A percentile compares a stretch with the other conserved stretches of the same genome.
Conservation (phyloP, 805 yeast genomes). For the Candida berthetii region DNA sequence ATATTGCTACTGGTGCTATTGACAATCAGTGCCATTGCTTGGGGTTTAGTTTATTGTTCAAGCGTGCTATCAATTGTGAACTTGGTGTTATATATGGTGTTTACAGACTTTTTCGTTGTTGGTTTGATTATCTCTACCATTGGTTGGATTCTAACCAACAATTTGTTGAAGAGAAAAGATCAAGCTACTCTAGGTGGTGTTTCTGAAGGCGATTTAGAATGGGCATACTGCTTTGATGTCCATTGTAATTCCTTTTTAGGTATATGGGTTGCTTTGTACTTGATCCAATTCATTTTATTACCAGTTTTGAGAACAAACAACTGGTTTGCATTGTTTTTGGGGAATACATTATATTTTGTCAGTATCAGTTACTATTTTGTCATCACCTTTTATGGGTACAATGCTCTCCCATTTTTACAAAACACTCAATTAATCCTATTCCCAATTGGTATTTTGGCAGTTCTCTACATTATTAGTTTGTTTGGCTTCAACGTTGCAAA, state of each 20-base stretch:
- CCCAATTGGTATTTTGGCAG: constrained; percentile 56
- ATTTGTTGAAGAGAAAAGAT: constrained; percentile 42
- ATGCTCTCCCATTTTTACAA: constrained; percentile 62
- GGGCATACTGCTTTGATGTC: constrained; percentile 93
- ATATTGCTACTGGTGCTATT: constrained; percentile 64
- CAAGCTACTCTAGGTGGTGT: constrained; percentile 21
- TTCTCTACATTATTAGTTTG: constrained; percentile 54
- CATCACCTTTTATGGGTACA: constrained; percentile 85
- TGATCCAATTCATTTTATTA: constrained; percentile 66
- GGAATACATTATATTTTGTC: constrained; percentile 71
- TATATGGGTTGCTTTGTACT: constrained; percentile 71
- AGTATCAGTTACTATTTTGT: constrained; percentile 73
- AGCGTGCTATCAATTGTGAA: constrained; percentile 52
- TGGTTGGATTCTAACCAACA: constrained; percentile 69
- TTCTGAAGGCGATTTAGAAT: constrained; percentile 52
- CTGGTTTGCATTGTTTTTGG: constrained; percentile 65
- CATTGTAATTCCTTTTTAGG: constrained; percentile 87
- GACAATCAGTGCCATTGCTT: constrained; percentile 71
- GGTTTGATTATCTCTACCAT: constrained; percentile 68
- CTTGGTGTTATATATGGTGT: constrained; percentile 75
- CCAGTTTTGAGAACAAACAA: constrained; percentile 64
- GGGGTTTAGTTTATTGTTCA: constrained; percentile 84
- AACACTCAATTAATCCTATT: constrained; percentile 55
- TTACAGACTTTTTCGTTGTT: constrained; percentile 69
- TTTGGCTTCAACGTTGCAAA: constrained; percentile 72